These are phyloP conservation scores for Dysphania ambrosioides DNA, from an alignment of 148 eudicot genomes.

Conservation along the genomic window DNA sequence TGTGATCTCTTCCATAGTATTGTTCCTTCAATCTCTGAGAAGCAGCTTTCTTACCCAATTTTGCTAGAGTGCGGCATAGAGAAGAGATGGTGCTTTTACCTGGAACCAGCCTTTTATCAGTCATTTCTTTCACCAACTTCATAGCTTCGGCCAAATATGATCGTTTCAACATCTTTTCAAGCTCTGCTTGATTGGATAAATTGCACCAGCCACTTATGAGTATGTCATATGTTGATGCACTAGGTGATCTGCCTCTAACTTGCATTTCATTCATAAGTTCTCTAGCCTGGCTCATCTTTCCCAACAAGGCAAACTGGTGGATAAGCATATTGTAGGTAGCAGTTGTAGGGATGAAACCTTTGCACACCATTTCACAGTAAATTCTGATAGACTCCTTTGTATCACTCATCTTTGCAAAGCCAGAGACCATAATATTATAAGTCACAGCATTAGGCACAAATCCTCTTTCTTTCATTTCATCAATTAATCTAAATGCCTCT, in stretches of 20 bases:
- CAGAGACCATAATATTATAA: conserved; percentile 66
- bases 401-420: conserved; percentile 61
- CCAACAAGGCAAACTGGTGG: conserved; percentile 54
- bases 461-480: conserved; percentile 72
- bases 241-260: conserved; percentile 60
- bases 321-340: conserved; percentile 71
- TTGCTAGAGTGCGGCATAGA: conserved; percentile 42
- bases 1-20: conserved; percentile 29
- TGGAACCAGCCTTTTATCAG: conserved; percentile 64
- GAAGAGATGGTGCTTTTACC: conserved; percentile 45
- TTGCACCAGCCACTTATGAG: conserved; percentile 71
- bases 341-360: conserved; percentile 64
- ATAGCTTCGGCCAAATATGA: conserved; percentile 63
- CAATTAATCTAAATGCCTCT: conserved; percentile 44
- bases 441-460: conserved; percentile 49
- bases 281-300: conserved; percentile 80
- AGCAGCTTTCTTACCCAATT: conserved; percentile 49
- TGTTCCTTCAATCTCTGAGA: conserved; percentile 40
- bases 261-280: conserved; percentile 97
- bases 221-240: conserved; percentile 81
- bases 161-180: conserved; percentile 39
- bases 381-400: conserved; percentile 72
- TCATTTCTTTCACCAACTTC: conserved; percentile 70
- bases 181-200: conserved; percentile 47
- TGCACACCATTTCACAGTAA: conserved; percentile 89